Conservation (phyloP, 2,329 filamentous ascomycete genomes). For the Cercospora sojina region DNA sequence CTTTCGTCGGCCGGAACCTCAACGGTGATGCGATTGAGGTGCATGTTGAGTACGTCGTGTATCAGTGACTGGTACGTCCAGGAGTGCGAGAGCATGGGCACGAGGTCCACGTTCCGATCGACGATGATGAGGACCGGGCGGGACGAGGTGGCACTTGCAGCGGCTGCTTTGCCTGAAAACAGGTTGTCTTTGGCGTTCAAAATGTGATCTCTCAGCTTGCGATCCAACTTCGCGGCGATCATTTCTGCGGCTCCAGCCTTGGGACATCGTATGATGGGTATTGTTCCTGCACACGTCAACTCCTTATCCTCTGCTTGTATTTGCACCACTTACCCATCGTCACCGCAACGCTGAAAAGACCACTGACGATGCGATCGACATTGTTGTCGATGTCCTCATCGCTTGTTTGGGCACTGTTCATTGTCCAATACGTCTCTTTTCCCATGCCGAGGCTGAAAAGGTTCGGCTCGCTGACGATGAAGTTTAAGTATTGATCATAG, state of each 20-base stretch:
- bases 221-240: constrained; percentile 89
- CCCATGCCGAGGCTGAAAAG: constrained; percentile 92
- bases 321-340: constrained; percentile 75
- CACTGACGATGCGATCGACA: constrained; percentile 88
- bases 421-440: constrained; percentile 90
- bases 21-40: constrained; percentile 90
- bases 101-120: constrained; percentile 91
- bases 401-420: constrained; percentile 88
- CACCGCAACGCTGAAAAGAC: constrained; percentile 96
- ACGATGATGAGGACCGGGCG: constrained; percentile 89
- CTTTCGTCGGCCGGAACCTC: constrained; percentile 77
- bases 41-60: constrained; percentile 73
- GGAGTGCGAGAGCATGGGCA: constrained; percentile 98
- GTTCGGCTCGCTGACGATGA: constrained; percentile 92
- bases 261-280: constrained; percentile 92
- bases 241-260: constrained; percentile 91
- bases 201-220: constrained; percentile 93
- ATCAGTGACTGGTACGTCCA: constrained; percentile 88
- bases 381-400: constrained; percentile 86
- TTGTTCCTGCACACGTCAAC: constrained; percentile 61
- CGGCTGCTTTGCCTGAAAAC: constrained; percentile 69
- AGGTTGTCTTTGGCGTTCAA: constrained; percentile 97
- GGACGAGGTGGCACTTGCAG: constrained; percentile 65
- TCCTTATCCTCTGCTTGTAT: background rate
- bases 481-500: constrained; percentile 96